These are phyloP conservation scores for Cyberlindnera suaveolens DNA, from an alignment of 805 yeast genomes.

Conservation along the genomic window DNA sequence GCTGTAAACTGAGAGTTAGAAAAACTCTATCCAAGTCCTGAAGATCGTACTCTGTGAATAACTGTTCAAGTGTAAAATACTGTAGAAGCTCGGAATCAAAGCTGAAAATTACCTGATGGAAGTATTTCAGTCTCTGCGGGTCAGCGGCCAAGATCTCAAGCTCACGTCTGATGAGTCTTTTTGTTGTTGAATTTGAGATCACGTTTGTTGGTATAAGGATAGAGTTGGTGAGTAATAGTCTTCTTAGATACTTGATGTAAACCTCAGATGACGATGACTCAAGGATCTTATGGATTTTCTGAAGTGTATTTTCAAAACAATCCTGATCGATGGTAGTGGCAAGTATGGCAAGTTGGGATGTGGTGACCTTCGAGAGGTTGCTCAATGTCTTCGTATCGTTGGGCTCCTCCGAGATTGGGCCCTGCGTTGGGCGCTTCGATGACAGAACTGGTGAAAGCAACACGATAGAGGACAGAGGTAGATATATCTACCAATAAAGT, in stretches of 20 bases:
- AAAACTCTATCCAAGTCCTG: slow-evolving; percentile 18
- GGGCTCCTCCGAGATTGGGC: slow-evolving; percentile 8
- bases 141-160: slow-evolving; percentile 15
- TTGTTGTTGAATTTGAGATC: slow-evolving; percentile 12
- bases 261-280: slow-evolving; percentile 28
- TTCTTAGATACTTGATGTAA: slow-evolving; percentile 27
- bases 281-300: slow-evolving; percentile 44
- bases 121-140: slow-evolving; percentile 5
- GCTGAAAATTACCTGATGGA: slow-evolving; percentile 9
- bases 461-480: slow-evolving; percentile 6
- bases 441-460: slow-evolving; percentile 2
- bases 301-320: slow-evolving; percentile 33
- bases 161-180: slow-evolving; percentile 21
- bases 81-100: slow-evolving; percentile 25
- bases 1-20: slow-evolving; percentile 13
- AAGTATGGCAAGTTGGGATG: slow-evolving; percentile 49
- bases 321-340: slow-evolving; percentile 36
- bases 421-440: slow-evolving; percentile 15
- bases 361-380: slow-evolving; percentile 28
- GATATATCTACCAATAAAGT: not conserved
- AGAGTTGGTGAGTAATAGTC: slow-evolving; percentile 28
- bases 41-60: slow-evolving; percentile 25
- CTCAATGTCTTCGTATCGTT: not conserved
- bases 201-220: slow-evolving; percentile 19
- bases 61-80: slow-evolving; percentile 25